Conservation (phyloP, 2,329 filamentous ascomycete species). For the Diaporthe sp. region DNA sequence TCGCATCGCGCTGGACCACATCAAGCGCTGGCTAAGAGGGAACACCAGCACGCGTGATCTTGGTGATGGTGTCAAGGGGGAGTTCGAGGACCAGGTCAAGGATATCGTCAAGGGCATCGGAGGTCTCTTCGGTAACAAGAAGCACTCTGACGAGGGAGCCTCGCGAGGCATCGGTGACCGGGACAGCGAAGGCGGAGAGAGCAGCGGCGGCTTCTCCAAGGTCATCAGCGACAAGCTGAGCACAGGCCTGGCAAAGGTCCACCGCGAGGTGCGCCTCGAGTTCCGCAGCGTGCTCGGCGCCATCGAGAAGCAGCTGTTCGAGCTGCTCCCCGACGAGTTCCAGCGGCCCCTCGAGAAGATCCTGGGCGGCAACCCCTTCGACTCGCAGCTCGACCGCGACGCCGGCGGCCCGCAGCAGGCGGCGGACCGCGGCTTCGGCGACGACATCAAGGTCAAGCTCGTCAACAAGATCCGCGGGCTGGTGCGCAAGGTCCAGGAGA, state of each 20-base stretch:
- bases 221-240: slow-evolving; percentile 62
- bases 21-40: slow-evolving; percentile 60
- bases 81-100: slow-evolving; percentile 54
- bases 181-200: slow-evolving; percentile 46
- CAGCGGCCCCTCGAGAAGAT: slow-evolving; percentile 61
- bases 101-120: slow-evolving; percentile 59
- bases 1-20: slow-evolving; percentile 59
- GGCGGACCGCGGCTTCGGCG: slow-evolving; percentile 56
- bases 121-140: slow-evolving; percentile 56
- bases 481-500: slow-evolving; percentile 61
- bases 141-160: slow-evolving; percentile 48
- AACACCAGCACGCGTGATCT: slow-evolving; percentile 57
- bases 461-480: slow-evolving; percentile 59
- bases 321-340: slow-evolving; percentile 58
- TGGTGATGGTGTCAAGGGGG: slow-evolving; percentile 59
- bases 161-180: slow-evolving; percentile 51
- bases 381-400: slow-evolving; percentile 51
- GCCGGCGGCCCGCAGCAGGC: slow-evolving; percentile 41
- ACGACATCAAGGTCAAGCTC: slow-evolving; percentile 60
- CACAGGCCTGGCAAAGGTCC: slow-evolving; percentile 58
- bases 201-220: slow-evolving; percentile 56
- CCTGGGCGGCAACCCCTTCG: slow-evolving; percentile 61
- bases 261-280: slow-evolving; percentile 60
- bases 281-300: slow-evolving; percentile 59
- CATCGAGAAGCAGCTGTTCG: slow-evolving; percentile 61